Evolutionary conservation across 768 basidiomycete species (phyloP), one percentile per base, ranked within the genome.

Genomic region (Leccinellum luteum): DNA sequence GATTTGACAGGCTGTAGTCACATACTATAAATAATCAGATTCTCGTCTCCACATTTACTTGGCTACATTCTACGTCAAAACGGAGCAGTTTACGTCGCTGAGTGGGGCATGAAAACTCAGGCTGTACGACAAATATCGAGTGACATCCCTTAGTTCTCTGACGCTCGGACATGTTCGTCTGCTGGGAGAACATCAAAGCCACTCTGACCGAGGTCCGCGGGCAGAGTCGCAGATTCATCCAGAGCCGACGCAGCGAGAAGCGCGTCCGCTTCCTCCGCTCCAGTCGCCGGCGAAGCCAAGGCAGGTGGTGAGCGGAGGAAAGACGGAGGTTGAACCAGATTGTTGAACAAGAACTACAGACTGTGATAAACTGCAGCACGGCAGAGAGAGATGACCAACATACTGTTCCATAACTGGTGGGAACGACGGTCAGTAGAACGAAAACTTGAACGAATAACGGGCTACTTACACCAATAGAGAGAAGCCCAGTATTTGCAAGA

Each of bases 401-500:
- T 61, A 91, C 89, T 68, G 93, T 95, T 68, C 93, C 93, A 70
- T 95, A 95, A 57, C 90, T 92, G 54, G 48, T 34, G 32, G 53
- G 30, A 35, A 51, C 43, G 32, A 53, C 50, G 30, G 25, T 69
- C 44, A 69, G 57, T 14, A 13, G 4, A 47, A 59, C 6, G 52
- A 51, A 17, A 19, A 38, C n/a, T 35, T 23, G 12, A 55, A 54
- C 44, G 9, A 56, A 50, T 19, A 53, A 35, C 59, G 34, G 23
- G 68, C 62, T 44, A 83, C 90, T 77, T 78, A 96, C 85, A 98
- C 95, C 57, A 99, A 80, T 47, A 98, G 74, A 7, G 80, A 84
- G 72, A 99, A 99, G 3, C 94, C 93, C 19, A 81, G 64, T 54
- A 96, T 83, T 72, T 96, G 94, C 13, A 95, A 70, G 52, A 94